Base-by-base conservation (phyloP, 2,329 filamentous ascomycete species). In the Gnomoniopsis smithogilvyi region DNA sequence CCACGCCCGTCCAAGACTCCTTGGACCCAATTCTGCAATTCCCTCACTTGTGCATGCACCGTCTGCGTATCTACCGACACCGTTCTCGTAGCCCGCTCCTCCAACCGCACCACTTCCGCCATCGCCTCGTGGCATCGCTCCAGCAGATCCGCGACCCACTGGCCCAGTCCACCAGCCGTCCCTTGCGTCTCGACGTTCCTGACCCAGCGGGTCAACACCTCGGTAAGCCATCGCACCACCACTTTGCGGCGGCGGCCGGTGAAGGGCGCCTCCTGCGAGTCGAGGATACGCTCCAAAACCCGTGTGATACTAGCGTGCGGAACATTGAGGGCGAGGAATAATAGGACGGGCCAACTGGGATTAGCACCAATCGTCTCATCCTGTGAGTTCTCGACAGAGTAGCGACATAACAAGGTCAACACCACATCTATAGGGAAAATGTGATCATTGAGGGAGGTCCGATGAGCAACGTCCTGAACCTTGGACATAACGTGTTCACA, bases 401-500 rank as follows among this genome's bases (percentile, higher is more conserved):
- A 90, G 22, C 78, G 78, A 70, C 87, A 88, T 8, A 90, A 72
- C 62, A 87, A 78, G 0, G 84, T 83, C 12, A 90, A 77, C 1
- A 90, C 76, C 1, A 79, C 77, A 57, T 80, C 75, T 8, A 88
- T 81, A 0, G 85, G 85, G 73, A 90, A 89, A 58, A 88, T 84
- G 63, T 85, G 82, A 68, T 86, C 86, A 69, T 87, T 86, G 22
- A 85, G 79, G 11, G 82, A 83, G 17, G 86, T 85, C 47, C 85
- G 82, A 67, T 88, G 83, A 34, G 85, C 85, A 67, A 89, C 86
- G 58, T 82, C 82, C 61, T 86, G 82, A 47, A 90, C 80, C 67
- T 83, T 81, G 64, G 80, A 79, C 4, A 87, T 81, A 3, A 95
- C 82, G 2, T 81, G 80, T 71, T 94, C 90, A 73, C 90, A 94